Evolutionary conservation across 2,329 filamentous ascomycete genomes (phyloP).

Genomic region (Fusarium sp.): DNA sequence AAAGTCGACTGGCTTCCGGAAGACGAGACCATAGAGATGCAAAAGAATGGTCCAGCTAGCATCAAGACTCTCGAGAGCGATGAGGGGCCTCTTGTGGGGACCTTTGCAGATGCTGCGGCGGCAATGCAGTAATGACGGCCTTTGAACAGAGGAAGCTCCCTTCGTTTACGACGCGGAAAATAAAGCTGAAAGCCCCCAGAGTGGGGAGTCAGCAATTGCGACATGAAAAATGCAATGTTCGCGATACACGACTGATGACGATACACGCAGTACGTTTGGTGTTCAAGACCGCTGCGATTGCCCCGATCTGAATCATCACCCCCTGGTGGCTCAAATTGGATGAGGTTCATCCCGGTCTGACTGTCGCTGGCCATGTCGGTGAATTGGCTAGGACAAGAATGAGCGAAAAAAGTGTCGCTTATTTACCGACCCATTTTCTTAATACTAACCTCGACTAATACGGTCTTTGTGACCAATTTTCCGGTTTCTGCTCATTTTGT

Average conservation of each 20-base stretch:
- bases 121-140: slow-evolving; percentile 52
- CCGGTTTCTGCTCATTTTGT: not conserved
- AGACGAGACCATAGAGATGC: slow-evolving; percentile 58
- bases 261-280: slow-evolving; percentile 15
- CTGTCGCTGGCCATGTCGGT: slow-evolving; percentile 3
- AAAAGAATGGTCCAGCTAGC: slow-evolving; percentile 48
- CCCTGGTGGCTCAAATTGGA: not conserved
- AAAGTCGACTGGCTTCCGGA: slow-evolving; percentile 65
- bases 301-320: not conserved
- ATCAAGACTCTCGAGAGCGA: slow-evolving; percentile 47
- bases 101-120: slow-evolving; percentile 66
- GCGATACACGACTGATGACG: slow-evolving; percentile 4
- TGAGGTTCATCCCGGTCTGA: slow-evolving; percentile 1
- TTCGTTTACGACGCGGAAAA: not conserved
- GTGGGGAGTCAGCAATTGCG: slow-evolving; percentile 7
- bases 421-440: slow-evolving; percentile 2
- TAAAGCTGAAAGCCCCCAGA: not conserved
- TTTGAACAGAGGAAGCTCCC: not conserved
- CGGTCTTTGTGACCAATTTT: not conserved
- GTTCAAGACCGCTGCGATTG: slow-evolving; percentile 3
- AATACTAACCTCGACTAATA: slow-evolving; percentile 28
- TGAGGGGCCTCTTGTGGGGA: slow-evolving; percentile 61
- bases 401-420: slow-evolving; percentile 17
- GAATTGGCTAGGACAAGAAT: slow-evolving; percentile 24
- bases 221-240: not conserved